These are phyloP conservation scores for Phyllostachys edulis DNA, from an alignment of 176 grass and related monocot genomes.

Conservation along the genomic window DNA sequence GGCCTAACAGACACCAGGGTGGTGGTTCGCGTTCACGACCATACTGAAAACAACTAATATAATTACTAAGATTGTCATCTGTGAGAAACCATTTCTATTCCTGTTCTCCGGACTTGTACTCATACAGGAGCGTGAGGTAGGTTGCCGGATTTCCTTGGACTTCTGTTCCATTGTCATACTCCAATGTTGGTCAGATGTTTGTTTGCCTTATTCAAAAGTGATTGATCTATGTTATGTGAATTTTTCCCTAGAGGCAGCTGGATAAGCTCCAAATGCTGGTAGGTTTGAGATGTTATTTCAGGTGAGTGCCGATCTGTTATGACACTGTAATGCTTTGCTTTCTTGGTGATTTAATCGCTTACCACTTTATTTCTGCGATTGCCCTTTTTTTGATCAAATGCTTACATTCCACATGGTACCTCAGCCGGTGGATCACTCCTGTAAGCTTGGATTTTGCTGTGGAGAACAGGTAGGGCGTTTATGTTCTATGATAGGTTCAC, in stretches of 20 bases:
- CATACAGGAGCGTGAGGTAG: conserved; percentile 77
- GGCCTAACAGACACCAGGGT: conserved; percentile 82
- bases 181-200: conserved; percentile 45
- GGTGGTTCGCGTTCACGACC: conserved; percentile 82
- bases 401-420: conserved; percentile 59
- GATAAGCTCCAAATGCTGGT: conserved; percentile 84
- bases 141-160: conserved; percentile 46
- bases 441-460: conserved; percentile 52
- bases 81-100: conserved; percentile 86
- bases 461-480: conserved; percentile 38
- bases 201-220: conserved; percentile 43
- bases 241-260: conserved; percentile 83
- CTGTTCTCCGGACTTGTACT: conserved; percentile 69
- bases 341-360: background rate
- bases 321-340: conserved; percentile 36
- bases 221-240: conserved; percentile 77
- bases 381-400: conserved; percentile 32
- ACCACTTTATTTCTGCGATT: conserved; percentile 4
- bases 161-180: conserved; percentile 52
- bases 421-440: conserved; percentile 52
- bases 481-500: conserved; percentile 21
- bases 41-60: conserved; percentile 68
- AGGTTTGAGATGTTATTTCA: conserved; percentile 80
- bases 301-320: conserved; percentile 63
- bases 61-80: conserved; percentile 77